phyloP scores from a whole-genome alignment of 345 rosid species.

The Erucastrum elatum region DNA sequence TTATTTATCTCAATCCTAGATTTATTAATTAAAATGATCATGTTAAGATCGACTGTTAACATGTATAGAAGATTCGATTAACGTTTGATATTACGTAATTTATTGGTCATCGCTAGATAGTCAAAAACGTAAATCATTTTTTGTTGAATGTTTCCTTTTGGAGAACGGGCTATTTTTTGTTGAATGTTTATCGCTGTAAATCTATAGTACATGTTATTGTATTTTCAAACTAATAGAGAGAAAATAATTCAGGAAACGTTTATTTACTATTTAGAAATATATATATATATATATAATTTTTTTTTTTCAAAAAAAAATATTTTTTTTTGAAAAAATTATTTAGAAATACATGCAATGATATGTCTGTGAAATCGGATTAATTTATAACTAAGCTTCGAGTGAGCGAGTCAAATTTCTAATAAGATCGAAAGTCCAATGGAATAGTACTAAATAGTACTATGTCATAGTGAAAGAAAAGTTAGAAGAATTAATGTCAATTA shows the following conservation, averaged over 20 bases:
- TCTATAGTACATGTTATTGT: neutral
- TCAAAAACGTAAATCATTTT: neutral
- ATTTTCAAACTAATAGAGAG: neutral
- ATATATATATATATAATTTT: too few relatives aligned
- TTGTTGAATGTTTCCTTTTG: neutral
- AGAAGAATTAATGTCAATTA: slow-evolving; percentile 12
- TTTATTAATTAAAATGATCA: neutral
- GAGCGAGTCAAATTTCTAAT: neutral
- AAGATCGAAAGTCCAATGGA: neutral
- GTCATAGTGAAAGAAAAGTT: neutral
- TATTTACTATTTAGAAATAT: neutral
- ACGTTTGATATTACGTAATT: neutral
- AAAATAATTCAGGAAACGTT: neutral
- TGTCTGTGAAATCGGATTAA: neutral
- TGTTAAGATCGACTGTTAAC: neutral
- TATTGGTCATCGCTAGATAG: neutral
- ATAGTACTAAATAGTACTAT: neutral
- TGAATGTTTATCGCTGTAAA: neutral
- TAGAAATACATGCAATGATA: neutral
- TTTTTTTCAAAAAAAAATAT: too few relatives aligned
- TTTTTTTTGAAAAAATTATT: neutral
- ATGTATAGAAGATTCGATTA: neutral
- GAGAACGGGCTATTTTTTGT: neutral
- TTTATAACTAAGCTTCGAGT: neutral
- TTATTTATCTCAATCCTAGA: slow-evolving; percentile 15